These are phyloP conservation scores for Meyerozyma guilliermondii DNA, from an alignment of 1,139 yeast genomes.

Conservation along the genomic window DNA sequence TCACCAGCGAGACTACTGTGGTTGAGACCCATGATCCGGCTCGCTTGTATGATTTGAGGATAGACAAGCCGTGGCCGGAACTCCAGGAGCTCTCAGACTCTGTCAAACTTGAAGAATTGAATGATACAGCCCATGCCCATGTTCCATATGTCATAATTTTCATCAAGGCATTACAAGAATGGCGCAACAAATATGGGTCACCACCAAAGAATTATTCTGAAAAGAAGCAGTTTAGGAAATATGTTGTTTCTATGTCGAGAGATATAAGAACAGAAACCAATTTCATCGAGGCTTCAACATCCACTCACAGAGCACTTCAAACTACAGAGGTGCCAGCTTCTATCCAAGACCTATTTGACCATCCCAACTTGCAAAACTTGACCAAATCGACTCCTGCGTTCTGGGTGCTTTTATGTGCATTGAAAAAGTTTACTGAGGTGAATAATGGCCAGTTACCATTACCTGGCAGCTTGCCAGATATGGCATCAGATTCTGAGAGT, in stretches of 20 bases:
- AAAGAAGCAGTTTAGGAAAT: conserved; percentile 42
- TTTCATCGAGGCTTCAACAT: conserved; percentile 63
- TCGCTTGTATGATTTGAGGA: conserved; percentile 59
- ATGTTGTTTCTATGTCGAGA: conserved; percentile 31
- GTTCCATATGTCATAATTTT: conserved; percentile 72
- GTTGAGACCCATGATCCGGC: conserved; percentile 74
- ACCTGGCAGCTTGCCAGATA: conserved; percentile 78
- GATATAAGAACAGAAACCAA: conserved; percentile 48
- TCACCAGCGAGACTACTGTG: conserved; percentile 51
- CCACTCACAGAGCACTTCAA: conserved; percentile 50
- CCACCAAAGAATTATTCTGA: conserved; percentile 44
- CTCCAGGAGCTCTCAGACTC: conserved; percentile 48
- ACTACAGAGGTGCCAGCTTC: conserved; percentile 35
- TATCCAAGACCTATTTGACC: conserved; percentile 27
- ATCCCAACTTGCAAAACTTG: conserved; percentile 14
- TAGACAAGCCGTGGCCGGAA: conserved; percentile 75
- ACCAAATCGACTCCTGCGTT: conserved; percentile 31
- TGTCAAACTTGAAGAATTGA: conserved; percentile 42
- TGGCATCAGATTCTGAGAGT: conserved; percentile 71
- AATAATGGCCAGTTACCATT: conserved; percentile 54
- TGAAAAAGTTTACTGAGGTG: conserved; percentile 42
- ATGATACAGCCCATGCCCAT: conserved; percentile 55
- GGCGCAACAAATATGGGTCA: conserved; percentile 30
- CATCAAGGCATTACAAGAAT: conserved; percentile 47
- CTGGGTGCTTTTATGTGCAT: conserved; percentile 59